These are phyloP conservation scores for Sugiyamaella grinbergsii DNA, from an alignment of 1,139 yeast species.

Conservation along the genomic window DNA sequence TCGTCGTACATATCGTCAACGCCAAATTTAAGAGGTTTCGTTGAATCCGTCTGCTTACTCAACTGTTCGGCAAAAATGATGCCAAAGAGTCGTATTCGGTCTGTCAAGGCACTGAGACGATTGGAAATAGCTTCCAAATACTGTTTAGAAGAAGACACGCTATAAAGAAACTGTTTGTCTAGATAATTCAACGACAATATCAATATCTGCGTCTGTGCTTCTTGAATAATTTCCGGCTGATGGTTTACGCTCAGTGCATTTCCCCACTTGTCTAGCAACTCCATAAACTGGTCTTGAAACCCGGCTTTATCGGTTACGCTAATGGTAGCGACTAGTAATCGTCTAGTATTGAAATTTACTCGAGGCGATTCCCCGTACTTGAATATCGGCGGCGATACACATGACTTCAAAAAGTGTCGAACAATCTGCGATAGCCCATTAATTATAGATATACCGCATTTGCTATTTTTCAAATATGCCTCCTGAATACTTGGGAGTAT, in stretches of 20 bases:
- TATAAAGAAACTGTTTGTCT: conserved; percentile 31
- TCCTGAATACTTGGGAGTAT: conserved; percentile 22
- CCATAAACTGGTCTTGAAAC: conserved; percentile 23
- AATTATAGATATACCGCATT: background rate
- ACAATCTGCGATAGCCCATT: conserved; percentile 5
- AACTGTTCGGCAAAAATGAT: conserved; percentile 52
- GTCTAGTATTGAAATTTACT: conserved; percentile 21
- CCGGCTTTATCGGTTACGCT: conserved; percentile 9
- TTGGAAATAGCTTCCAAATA: conserved; percentile 51
- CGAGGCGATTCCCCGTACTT: conserved; percentile 20
- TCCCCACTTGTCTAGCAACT: conserved; percentile 34
- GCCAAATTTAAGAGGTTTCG: conserved; percentile 47
- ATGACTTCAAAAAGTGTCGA: background rate
- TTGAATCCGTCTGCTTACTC: conserved; percentile 43
- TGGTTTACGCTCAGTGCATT: conserved; percentile 29
- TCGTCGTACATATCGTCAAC: conserved; percentile 28
- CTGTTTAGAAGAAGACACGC: conserved; percentile 37
- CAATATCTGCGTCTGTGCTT: conserved; percentile 35
- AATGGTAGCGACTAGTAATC: conserved; percentile 22
- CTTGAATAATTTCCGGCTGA: conserved; percentile 32
- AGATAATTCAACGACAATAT: conserved; percentile 35
- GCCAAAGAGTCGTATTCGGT: conserved; percentile 49
- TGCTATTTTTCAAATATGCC: conserved; percentile 1
- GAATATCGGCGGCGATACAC: conserved; percentile 23
- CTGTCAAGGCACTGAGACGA: conserved; percentile 50